Evolutionary conservation across 2,329 filamentous ascomycete species (phyloP), one percentile per base, ranked within the genome.

Genomic region (Huntiella moniliformis): DNA sequence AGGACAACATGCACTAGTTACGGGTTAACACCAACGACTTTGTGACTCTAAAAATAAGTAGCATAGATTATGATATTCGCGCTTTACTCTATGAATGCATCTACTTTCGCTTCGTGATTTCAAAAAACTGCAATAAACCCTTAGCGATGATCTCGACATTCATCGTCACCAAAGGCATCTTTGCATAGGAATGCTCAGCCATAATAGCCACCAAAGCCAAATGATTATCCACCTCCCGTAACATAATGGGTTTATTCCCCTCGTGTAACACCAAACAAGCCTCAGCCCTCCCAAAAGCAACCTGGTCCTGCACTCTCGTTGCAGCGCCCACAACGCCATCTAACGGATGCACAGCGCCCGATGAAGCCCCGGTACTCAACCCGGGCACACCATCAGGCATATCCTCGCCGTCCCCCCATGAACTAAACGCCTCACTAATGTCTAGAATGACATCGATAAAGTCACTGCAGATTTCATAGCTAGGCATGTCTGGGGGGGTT

Each of bases 401-500:
- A 28, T 28, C 22, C 22, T 28, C 22, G 22, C 22, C 22, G 7
- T 28, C 22, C 22, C 22, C 22, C 72, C 77, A 96, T 39, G 68
- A 72, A 46, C 87, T 88, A 58, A 95, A 98, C 35, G 98, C 80
- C 58, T 96, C 88, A 22, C 85, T 91, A 45, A 96, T 82, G 59
- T 98, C 91, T 49, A 96, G 88, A 51, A 98, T 93, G 50, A 96
- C 86, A 60, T 98, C 91, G 54, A 98, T 95, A 59, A 94, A 96
- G 59, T 98, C 91, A 42, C 85, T 93, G 65, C 91, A 98, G 57
- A 96, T 93, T 64, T 96, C 91, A 61, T 98, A 98, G 59, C 83
- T 88, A 37, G 83, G 82, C 71, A 95, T 91, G 57, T 96, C 88
- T 31, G 88, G 84, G 0, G 88, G 88, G 35, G 83, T 81, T 28